These are phyloP conservation scores for Suillus sp. DNA, from an alignment of 768 basidiomycete species.

Conservation along the genomic window DNA sequence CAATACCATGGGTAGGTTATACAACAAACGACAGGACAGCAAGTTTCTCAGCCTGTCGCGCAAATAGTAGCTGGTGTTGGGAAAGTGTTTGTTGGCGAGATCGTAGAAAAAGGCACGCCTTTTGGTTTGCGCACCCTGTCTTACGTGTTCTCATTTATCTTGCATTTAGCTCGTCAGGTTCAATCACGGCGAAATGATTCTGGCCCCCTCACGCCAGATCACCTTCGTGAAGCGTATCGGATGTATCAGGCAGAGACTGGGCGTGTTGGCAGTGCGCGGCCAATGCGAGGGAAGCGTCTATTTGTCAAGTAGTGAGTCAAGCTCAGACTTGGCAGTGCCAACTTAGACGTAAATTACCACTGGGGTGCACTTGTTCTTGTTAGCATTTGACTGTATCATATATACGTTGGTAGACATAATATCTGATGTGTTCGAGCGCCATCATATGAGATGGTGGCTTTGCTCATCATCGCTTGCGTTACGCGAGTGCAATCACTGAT, in stretches of 20 bases:
- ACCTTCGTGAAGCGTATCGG: slow-evolving; percentile 87
- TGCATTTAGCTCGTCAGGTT: slow-evolving; percentile 64
- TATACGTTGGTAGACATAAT: neutral
- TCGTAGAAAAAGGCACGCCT: slow-evolving; percentile 77
- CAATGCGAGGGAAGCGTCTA: slow-evolving; percentile 66
- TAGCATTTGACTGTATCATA: neutral
- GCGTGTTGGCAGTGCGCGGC: slow-evolving; percentile 74
- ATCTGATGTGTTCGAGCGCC: neutral
- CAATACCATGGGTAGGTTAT: slow-evolving; percentile 57
- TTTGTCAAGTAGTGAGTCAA: slow-evolving; percentile 47
- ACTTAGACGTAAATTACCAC: neutral
- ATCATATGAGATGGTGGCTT: neutral
- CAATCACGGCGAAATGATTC: slow-evolving; percentile 71
- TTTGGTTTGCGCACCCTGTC: neutral
- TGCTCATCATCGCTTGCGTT: neutral
- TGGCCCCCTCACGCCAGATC: slow-evolving; percentile 85
- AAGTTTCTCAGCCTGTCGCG: slow-evolving; percentile 84
- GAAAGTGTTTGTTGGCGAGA: slow-evolving; percentile 93
- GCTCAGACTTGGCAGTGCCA: neutral
- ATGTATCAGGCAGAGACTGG: slow-evolving; percentile 82
- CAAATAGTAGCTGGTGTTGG: slow-evolving; percentile 88
- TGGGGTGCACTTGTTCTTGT: neutral
- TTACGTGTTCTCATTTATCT: neutral
- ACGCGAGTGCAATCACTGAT: neutral
- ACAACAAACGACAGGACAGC: slow-evolving; percentile 77